Conservation (phyloP, 495 filamentous ascomycete species). For the Penicillium paradoxum region DNA sequence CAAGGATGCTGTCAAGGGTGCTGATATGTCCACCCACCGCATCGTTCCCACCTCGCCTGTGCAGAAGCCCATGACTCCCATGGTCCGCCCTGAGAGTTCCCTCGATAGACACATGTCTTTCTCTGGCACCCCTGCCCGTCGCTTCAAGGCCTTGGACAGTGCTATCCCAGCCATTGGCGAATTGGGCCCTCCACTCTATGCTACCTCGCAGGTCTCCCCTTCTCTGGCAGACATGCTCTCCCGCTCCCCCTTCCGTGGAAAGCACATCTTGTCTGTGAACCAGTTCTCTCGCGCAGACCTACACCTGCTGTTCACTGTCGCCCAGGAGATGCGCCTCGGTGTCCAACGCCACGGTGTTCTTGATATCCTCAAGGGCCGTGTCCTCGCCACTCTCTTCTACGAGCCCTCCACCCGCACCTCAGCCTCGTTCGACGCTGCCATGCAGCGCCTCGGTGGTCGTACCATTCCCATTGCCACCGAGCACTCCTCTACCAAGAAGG, state of each 20-base stretch:
- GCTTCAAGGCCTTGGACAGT: conserved; percentile 25
- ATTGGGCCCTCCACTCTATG: conserved; percentile 48
- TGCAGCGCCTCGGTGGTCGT: conserved; percentile 91
- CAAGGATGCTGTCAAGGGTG: conserved; percentile 54
- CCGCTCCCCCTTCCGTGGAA: conserved; percentile 75
- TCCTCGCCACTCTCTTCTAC: conserved; percentile 91
- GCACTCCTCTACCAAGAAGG: conserved; percentile 84
- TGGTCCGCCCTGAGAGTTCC: conserved; percentile 42
- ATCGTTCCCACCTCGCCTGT: conserved; percentile 53
- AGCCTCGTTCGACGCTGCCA: conserved; percentile 92
- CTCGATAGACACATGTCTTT: conserved; percentile 42
- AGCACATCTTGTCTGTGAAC: conserved; percentile 83
- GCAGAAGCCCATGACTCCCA: conserved; percentile 47
- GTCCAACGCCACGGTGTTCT: conserved; percentile 87
- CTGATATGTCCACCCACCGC: conserved; percentile 71
- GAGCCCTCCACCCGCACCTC: conserved; percentile 96
- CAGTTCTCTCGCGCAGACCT: conserved; percentile 83
- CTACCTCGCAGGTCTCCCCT: conserved; percentile 45
- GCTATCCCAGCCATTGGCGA: conserved; percentile 40
- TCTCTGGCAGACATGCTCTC: conserved; percentile 66
- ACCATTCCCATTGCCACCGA: conserved; percentile 72
- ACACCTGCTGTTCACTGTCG: conserved; percentile 90
- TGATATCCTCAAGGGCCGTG: conserved; percentile 75
- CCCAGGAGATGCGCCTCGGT: conserved; percentile 91
- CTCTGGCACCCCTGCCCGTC: conserved; percentile 37